Evolutionary conservation across 164 flowering plant species (phyloP).

Genomic region (Pachysandra terminalis): DNA sequence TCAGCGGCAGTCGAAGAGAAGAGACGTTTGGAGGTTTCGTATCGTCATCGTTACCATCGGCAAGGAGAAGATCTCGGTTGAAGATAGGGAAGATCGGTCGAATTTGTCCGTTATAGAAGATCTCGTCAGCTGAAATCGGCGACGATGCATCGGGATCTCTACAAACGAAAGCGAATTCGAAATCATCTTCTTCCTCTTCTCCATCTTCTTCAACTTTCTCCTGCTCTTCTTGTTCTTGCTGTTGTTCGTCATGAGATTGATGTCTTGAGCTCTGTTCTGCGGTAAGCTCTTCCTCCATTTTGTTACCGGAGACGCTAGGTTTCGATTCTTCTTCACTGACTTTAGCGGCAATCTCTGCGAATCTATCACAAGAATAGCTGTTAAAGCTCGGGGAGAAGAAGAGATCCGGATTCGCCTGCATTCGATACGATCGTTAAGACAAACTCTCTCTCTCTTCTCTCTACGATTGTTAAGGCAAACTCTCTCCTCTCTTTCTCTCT

Average conservation of each 20-base stretch:
- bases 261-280: not conserved
- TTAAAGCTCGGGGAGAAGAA: slow-evolving; percentile 29
- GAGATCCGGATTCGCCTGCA: slow-evolving; percentile 5
- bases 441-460: no score
- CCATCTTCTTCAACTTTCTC: no score
- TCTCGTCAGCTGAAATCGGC: slow-evolving; percentile 62
- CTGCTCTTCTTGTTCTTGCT: no score
- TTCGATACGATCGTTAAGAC: not conserved
- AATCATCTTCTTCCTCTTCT: slow-evolving; percentile 32
- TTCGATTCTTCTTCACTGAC: slow-evolving; percentile 23
- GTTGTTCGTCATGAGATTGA: slow-evolving; percentile 15
- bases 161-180: slow-evolving; percentile 49
- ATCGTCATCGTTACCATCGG: slow-evolving; percentile 5
- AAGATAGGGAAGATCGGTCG: slow-evolving; percentile 51
- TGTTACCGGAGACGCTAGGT: no score
- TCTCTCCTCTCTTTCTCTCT: no score
- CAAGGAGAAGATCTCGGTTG: slow-evolving; percentile 22
- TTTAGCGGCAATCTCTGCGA: slow-evolving; percentile 34
- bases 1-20: slow-evolving; percentile 29
- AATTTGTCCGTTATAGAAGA: no score
- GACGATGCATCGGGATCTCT: slow-evolving; percentile 23
- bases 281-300: not conserved
- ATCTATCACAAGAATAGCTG: slow-evolving; percentile 22
- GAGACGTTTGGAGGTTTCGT: not conserved
- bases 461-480: no score